These are phyloP conservation scores for Candida corydali DNA, from an alignment of 805 yeast genomes.

Conservation along the genomic window DNA sequence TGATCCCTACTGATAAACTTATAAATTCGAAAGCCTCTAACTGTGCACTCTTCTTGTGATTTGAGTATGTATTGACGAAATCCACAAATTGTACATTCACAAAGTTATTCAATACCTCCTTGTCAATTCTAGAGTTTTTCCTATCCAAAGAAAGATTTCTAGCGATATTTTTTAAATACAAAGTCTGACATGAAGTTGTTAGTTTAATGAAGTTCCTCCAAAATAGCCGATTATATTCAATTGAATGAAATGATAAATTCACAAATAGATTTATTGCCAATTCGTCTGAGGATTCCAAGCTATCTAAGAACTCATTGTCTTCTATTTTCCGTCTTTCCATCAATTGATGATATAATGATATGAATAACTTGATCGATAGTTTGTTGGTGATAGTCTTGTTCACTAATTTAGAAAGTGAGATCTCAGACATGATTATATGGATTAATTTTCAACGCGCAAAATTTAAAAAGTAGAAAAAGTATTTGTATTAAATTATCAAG, in stretches of 20 bases:
- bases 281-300: conserved; percentile 15
- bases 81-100: neutral
- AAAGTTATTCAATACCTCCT: neutral
- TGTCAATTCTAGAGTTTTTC: neutral
- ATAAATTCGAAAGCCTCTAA: conserved; percentile 9
- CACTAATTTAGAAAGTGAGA: conserved; percentile 16
- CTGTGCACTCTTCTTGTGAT: neutral
- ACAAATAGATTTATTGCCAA: conserved; percentile 13
- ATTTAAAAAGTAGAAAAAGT: neutral
- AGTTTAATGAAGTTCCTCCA: conserved; percentile 17
- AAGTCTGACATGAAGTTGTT: conserved; percentile 9
- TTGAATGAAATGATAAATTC: conserved; percentile 17
- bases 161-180: conserved; percentile 9
- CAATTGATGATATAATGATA: conserved; percentile 25
- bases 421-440: neutral
- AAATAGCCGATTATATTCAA: conserved; percentile 16
- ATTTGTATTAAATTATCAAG: neutral
- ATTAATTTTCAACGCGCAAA: neutral
- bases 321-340: conserved; percentile 11
- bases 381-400: conserved; percentile 16
- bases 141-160: neutral
- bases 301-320: conserved; percentile 3
- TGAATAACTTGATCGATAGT: conserved; percentile 21
- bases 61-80: neutral
- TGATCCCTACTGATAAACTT: conserved; percentile 10